These are phyloP conservation scores for Crepidotus variabilis DNA, from an alignment of 768 basidiomycete species.

Conservation along the genomic window DNA sequence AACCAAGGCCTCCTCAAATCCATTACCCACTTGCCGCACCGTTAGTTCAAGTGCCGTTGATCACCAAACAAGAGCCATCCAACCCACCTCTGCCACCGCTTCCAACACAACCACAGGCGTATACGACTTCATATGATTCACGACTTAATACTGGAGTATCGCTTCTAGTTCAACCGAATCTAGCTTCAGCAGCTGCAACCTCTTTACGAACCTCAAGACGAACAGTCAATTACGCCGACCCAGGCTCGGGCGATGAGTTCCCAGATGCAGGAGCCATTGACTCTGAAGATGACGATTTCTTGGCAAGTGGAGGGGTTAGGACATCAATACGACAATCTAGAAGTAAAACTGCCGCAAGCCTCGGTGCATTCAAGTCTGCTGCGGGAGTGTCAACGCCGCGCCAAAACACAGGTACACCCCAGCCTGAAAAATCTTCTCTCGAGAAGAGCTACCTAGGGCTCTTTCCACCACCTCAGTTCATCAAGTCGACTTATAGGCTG, in stretches of 20 bases:
- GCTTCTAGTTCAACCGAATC: conserved; percentile 86
- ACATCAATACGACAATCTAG: conserved; percentile 49
- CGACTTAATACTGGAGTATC: conserved; percentile 89
- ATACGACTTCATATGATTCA: conserved; percentile 80
- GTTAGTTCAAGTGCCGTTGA: conserved; percentile 29
- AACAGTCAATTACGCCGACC: conserved; percentile 85
- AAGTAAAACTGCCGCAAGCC: conserved; percentile 40
- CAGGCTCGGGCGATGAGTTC: conserved; percentile 77
- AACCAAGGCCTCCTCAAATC: conserved; percentile 29
- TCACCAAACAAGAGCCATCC: conserved; percentile 19
- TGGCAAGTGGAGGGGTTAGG: conserved; percentile 59
- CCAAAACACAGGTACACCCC: conserved; percentile 26
- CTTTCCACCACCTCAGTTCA: conserved; percentile 77
- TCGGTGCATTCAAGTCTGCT: conserved; percentile 52
- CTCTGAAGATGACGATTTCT: conserved; percentile 81
- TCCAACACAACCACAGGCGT: conserved; percentile 63
- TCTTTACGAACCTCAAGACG: conserved; percentile 46
- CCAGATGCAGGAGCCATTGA: conserved; percentile 80
- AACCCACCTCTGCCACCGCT: conserved; percentile 57
- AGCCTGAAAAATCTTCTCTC: conserved; percentile 54
- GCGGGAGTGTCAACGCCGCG: conserved; percentile 40
- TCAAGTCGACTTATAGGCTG: conserved; percentile 54
- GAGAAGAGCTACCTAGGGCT: conserved; percentile 90
- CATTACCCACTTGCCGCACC: conserved; percentile 28
- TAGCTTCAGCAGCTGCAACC: conserved; percentile 35